Base-by-base conservation (phyloP, 1,139 yeast genomes). In the Ogataea hybrid region DNA sequence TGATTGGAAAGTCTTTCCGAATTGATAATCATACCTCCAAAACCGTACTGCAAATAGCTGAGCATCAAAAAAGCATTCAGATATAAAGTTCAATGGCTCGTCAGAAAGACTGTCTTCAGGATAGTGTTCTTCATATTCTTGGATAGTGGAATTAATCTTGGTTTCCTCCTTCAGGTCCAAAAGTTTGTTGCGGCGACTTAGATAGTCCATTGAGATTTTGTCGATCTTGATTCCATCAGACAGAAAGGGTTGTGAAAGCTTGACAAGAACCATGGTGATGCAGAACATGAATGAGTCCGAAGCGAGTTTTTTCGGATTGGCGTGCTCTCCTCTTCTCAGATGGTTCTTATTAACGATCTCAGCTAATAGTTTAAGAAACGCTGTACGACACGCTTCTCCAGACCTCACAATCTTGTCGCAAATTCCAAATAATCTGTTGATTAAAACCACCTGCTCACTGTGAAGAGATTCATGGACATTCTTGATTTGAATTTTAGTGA, bases 281-380 rank as follows among this genome's bases (percentile, higher is more conserved):
- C 90, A 92, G 44, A 82, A 70, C 86, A 89, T 84, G 48, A 92
- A 74, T 0, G 90, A 92, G 65, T 90, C 90, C 6, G 88, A 72
- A 1, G 95, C 80, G 39, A 86, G 69, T 42, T 79, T 75, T 15
- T 72, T 68, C 7, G 77, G 75, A 54, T 85, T 83, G 4, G 92
- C 85, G 61, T 86, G 95, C 52, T 86, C 81, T 36, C 97, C 97
- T 53, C 86, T 76, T 64, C 97, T 78, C 55, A 87, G 75, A 64
- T 90, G 97, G 60, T 90, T 89, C 45, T 77, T 71, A 56, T 90
- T 87, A 16, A 88, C 74, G 34, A 89, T 72, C 29, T 73, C 74
- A 2, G 84, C 84, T 62, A 90, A 79, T 73, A 84, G 89, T 41
- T 70, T 62, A 48, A 92, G 65, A 41, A 90, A 60, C 34, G 69